phyloP scores from a whole-genome alignment of 2,329 filamentous ascomycete genomes.

The Bretziella fagacearum region DNA sequence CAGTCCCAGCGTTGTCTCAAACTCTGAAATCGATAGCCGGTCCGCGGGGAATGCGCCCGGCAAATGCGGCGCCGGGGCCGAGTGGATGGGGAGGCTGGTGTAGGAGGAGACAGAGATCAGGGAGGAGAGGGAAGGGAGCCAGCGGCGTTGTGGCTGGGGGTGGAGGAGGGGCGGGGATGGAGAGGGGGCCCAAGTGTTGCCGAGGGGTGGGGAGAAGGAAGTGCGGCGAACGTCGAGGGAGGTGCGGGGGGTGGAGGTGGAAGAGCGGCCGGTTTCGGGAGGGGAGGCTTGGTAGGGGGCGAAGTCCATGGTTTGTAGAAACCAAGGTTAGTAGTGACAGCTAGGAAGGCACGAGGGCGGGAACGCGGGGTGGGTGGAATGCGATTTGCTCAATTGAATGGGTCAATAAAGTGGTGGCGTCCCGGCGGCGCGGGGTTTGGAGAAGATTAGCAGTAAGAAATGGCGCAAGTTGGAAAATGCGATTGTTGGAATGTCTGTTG shows the following conservation, averaged over 20 bases:
- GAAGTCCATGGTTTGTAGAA: slow-evolving; percentile 85
- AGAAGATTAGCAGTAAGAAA: no score
- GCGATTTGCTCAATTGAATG: no score
- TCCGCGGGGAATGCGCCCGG: slow-evolving; percentile 26
- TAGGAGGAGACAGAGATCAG: slow-evolving; percentile 25
- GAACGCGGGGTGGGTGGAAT: no score
- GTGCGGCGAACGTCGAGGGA: slow-evolving; percentile 37
- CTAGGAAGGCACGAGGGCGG: no score
- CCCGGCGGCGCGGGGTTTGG: no score
- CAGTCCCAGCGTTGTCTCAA: slow-evolving; percentile 78
- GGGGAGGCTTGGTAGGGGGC: slow-evolving; percentile 90
- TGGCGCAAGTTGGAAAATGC: no score
- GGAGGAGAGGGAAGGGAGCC: neutral
- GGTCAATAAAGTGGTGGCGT: no score
- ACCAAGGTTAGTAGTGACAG: no score
- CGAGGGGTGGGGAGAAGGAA: slow-evolving; percentile 36
- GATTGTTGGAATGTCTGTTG: no score
- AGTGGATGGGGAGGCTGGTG: slow-evolving; percentile 20
- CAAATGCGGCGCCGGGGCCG: slow-evolving; percentile 18
- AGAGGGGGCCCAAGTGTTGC: slow-evolving; percentile 16
- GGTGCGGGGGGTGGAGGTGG: slow-evolving; percentile 37
- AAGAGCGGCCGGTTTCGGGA: slow-evolving; percentile 71
- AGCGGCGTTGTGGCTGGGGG: no score
- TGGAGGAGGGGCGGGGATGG: slow-evolving; percentile 17
- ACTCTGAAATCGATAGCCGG: slow-evolving; percentile 53